Percentiles rank a stretch among this genome's conserved stretches.
Evolutionary conservation across 2,329 filamentous ascomycete genomes (phyloP).

Genomic region (Pseudonectria buxi): DNA sequence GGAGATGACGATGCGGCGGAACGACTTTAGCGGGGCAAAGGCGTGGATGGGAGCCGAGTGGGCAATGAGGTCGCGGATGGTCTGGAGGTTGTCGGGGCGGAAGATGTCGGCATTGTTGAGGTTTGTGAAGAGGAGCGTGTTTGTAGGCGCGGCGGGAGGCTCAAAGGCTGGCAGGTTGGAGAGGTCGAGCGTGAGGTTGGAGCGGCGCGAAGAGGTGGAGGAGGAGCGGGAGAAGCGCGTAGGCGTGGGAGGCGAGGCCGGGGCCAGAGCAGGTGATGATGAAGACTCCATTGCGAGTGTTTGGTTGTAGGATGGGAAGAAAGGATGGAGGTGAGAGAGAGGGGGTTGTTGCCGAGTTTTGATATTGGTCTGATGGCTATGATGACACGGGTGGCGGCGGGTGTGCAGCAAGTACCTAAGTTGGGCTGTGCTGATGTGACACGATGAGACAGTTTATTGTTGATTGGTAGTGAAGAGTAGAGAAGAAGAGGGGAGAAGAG

Average conservation of each 20-base stretch:
- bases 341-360: too few species aligned
- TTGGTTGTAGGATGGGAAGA: background rate
- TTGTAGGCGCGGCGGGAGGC: conserved; percentile 68
- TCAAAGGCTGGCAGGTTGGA: conserved; percentile 62
- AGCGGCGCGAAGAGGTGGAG: conserved; percentile 39
- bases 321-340: too few species aligned
- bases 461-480: too few species aligned
- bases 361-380: too few species aligned
- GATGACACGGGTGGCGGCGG: too few species aligned
- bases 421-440: too few species aligned
- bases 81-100: conserved; percentile 64
- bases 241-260: too few species aligned
- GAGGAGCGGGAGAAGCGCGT: conserved; percentile 36
- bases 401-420: too few species aligned
- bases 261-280: conserved; percentile 24
- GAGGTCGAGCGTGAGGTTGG: conserved; percentile 63
- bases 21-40: conserved; percentile 75
- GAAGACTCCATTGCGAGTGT: conserved; percentile 29
- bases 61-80: conserved; percentile 64
- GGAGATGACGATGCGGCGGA: conserved; percentile 73
- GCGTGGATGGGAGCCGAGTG: conserved; percentile 66
- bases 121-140: conserved; percentile 81
- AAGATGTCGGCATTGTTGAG: conserved; percentile 69
- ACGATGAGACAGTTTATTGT: too few species aligned
- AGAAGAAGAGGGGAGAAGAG: background rate